Evolutionary conservation across 31 red algal species (phyloP), one percentile per base, ranked within the genome.

Genomic region (Asparagopsis taxiformis): DNA sequence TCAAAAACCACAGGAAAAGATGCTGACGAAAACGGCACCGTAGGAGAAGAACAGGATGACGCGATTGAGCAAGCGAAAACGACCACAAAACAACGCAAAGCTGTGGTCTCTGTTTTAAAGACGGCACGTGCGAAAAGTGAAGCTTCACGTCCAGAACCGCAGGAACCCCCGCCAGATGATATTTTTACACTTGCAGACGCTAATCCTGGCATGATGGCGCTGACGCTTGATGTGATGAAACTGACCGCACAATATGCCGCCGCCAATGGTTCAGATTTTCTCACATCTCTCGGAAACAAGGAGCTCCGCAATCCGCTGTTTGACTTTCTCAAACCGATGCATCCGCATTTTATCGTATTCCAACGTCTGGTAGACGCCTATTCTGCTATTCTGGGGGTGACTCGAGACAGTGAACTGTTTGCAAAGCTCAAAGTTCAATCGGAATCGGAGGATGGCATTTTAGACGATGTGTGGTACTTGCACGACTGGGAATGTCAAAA

Each of bases 211-310:
- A 76, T 70, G 3, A 28, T 36, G 4, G 30, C 85, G 3, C 65
- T 85, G 2, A 25, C 75, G 15, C 62, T 91, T 0, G 92, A 96
- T 20, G 87, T 91, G 0, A 84, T 96, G 65, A 83, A 91, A 56
- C 81, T 96, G 13, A 74, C 85, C 16, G 92, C 92, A n/a, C 92
- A 96, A 49, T 84, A 62, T 46, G 76, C 62, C 1, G 85, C 78
- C 1, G 19, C 29, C n/a, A 65, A 64, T 68, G 80, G 74, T 17
- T 38, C 37, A 32, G 58, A 83, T 35, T 86, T 96, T 62, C 36
- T 70, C 1, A 44, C 50, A 2, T 52, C 59, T 9, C 10, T 96
- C 0, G 1, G 35, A 30, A 36, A 50, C 13, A 83, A 74, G 35
- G 92, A 96, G 57, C 29, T 30, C 17, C 63, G 78, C 26, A 96